These are phyloP conservation scores for Fonsecaea erecta DNA, from an alignment of 2,329 filamentous ascomycete genomes.

Conservation along the genomic window DNA sequence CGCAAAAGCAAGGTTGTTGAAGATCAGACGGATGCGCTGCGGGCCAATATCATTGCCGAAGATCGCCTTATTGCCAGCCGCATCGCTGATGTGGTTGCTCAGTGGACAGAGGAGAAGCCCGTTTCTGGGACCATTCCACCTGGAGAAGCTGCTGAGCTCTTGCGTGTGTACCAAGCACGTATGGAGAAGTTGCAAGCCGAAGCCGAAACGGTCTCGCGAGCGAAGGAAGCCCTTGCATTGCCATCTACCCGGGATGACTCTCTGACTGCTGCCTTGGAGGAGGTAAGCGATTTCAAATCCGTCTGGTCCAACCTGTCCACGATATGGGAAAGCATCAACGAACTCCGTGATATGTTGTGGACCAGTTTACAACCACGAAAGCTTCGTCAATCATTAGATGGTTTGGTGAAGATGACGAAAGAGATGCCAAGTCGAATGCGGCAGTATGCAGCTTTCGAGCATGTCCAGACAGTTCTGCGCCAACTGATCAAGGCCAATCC, in stretches of 20 bases:
- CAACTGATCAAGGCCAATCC: conserved; percentile 89
- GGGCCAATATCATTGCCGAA: conserved; percentile 92
- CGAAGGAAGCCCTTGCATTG: conserved; percentile 94
- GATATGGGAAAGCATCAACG: conserved; percentile 95
- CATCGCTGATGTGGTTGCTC: conserved; percentile 78
- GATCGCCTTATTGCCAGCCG: conserved; percentile 89
- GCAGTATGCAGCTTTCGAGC: conserved; percentile 99
- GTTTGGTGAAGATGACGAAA: conserved; percentile 95
- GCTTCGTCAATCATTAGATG: conserved; percentile 84
- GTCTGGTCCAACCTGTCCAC: conserved; percentile 96
- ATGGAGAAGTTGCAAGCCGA: conserved; percentile 86
- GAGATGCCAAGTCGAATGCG: conserved; percentile 99
- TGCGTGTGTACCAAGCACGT: conserved; percentile 80
- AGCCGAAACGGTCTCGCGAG: conserved; percentile 90
- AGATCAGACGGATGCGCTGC: conserved; percentile 92
- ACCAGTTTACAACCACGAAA: conserved; percentile 94
- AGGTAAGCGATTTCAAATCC: conserved; percentile 98
- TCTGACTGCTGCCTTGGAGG: conserved; percentile 85
- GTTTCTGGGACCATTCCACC: conserved; percentile 93
- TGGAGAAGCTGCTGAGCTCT: conserved; percentile 80
- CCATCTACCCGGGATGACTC: conserved; percentile 77
- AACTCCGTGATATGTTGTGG: conserved; percentile 91
- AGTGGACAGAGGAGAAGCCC: conserved; percentile 97
- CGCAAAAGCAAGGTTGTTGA: conserved; percentile 95
- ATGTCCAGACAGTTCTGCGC: conserved; percentile 89